Evolutionary conservation across 2,329 filamentous ascomycete species (phyloP).

Genomic region (Myriosclerotinia duriaeana): DNA sequence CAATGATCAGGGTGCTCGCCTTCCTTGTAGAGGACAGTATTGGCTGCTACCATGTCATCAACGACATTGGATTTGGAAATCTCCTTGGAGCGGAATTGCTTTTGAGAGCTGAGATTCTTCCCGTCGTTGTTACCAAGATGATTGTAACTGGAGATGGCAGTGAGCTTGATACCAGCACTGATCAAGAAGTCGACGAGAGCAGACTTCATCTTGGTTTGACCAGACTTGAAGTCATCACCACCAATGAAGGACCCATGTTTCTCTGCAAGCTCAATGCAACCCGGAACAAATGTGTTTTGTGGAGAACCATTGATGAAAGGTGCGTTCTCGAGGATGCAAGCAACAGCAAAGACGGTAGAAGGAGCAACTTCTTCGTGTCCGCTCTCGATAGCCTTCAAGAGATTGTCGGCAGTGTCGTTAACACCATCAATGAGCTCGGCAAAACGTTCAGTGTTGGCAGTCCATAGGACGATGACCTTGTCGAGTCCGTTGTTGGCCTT

Average conservation of each 20-base stretch:
- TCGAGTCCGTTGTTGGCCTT: conserved; percentile 81
- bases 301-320: conserved; percentile 99
- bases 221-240: conserved; percentile 99
- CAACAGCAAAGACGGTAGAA: conserved; percentile 93
- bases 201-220: conserved; percentile 99
- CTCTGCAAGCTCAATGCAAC: conserved; percentile 85
- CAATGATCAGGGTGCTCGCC: conserved; percentile 97
- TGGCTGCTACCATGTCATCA: conserved; percentile 98
- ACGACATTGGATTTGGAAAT: conserved; percentile 99
- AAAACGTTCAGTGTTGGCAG: conserved; percentile 97
- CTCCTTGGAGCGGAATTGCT: conserved; percentile 99
- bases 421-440: conserved; percentile 83
- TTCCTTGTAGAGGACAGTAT: conserved; percentile 82
- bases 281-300: conserved; percentile 98
- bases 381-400: conserved; percentile 80
- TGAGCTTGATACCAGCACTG: conserved; percentile 97
- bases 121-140: conserved; percentile 99
- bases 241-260: conserved; percentile 87
- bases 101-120: conserved; percentile 96
- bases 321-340: conserved; percentile 81
- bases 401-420: conserved; percentile 95
- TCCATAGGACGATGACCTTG: conserved; percentile 98
- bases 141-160: conserved; percentile 98
- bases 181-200: conserved; percentile 98
- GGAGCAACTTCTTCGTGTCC: conserved; percentile 92